Evolutionary conservation across 371 early-diverging fungal species (phyloP).

Genomic region (Nematocida ausubeli): DNA sequence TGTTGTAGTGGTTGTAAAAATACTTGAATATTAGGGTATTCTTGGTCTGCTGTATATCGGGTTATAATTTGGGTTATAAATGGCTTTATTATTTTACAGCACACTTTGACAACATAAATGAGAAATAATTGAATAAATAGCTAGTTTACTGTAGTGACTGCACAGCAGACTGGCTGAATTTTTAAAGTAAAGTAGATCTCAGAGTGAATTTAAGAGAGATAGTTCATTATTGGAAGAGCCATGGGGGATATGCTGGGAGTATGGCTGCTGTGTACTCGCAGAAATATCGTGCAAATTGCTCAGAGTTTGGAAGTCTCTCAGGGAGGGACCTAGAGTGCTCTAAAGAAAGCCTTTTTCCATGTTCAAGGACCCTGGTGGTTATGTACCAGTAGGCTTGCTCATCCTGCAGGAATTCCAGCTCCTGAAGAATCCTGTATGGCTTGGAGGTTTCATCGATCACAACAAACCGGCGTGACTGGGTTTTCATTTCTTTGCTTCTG

Average conservation of each 20-base stretch:
- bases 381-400: conserved; percentile 36
- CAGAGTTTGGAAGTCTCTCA: conserved; percentile 13
- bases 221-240: conserved; percentile 12
- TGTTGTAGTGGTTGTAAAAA: no score
- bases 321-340: not conserved
- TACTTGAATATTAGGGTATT: no score
- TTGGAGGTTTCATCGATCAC: conserved; percentile 13
- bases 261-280: conserved; percentile 32
- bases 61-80: no score
- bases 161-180: no score
- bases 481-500: not conserved
- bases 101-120: no score
- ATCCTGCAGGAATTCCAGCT: conserved; percentile 40
- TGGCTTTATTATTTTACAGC: no score
- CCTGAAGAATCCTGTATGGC: conserved; percentile 21
- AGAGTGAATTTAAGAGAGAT: no score
- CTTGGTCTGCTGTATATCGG: no score
- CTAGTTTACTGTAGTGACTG: no score
- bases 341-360: conserved; percentile 30
- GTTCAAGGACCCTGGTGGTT: conserved; percentile 23
- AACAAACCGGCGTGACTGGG: not conserved
- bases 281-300: conserved; percentile 50
- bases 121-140: no score
- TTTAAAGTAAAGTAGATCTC: no score
- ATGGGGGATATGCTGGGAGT: conserved; percentile 40